Conservation (phyloP, 2,329 filamentous ascomycete genomes). For the Xylaria sp. region DNA sequence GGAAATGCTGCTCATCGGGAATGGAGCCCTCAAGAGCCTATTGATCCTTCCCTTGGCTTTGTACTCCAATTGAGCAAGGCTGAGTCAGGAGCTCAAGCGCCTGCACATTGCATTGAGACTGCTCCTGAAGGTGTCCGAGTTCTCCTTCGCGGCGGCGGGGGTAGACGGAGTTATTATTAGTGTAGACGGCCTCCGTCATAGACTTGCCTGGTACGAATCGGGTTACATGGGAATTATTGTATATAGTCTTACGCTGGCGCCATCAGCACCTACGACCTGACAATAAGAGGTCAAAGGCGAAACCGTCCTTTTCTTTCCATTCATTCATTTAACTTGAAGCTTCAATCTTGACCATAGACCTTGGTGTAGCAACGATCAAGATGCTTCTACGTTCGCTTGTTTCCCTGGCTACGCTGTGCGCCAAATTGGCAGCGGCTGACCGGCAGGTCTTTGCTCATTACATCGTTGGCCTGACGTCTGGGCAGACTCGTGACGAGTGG, state of each 20-base stretch:
- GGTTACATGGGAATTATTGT: neutral
- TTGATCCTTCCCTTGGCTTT: slow-evolving; percentile 1
- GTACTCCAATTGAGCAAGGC: slow-evolving; percentile 1
- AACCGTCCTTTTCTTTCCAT: neutral
- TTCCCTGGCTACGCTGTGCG: slow-evolving; percentile 33
- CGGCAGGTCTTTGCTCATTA: slow-evolving; percentile 47
- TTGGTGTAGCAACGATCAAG: slow-evolving; percentile 12
- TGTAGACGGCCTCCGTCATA: neutral
- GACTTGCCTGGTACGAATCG: slow-evolving; percentile 2
- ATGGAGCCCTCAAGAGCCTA: slow-evolving; percentile 6
- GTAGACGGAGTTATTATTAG: slow-evolving; percentile 13
- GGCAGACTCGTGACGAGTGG: slow-evolving; percentile 45
- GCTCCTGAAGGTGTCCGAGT: slow-evolving; percentile 9
- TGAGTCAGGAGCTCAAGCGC: slow-evolving; percentile 18
- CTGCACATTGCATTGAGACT: neutral
- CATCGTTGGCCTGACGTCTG: slow-evolving; percentile 45
- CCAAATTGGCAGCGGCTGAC: slow-evolving; percentile 28
- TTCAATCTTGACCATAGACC: neutral
- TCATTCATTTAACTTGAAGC: neutral
- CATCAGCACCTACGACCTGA: slow-evolving; percentile 9
- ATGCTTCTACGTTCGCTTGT: slow-evolving; percentile 39
- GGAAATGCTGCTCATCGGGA: neutral
- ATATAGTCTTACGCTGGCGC: slow-evolving; percentile 22
- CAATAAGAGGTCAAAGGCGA: slow-evolving; percentile 8
- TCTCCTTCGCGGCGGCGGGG: neutral